Evolutionary conservation across 495 filamentous ascomycete species (phyloP), one percentile per base, ranked within the genome.

Genomic region (Penicillium fimorum): DNA sequence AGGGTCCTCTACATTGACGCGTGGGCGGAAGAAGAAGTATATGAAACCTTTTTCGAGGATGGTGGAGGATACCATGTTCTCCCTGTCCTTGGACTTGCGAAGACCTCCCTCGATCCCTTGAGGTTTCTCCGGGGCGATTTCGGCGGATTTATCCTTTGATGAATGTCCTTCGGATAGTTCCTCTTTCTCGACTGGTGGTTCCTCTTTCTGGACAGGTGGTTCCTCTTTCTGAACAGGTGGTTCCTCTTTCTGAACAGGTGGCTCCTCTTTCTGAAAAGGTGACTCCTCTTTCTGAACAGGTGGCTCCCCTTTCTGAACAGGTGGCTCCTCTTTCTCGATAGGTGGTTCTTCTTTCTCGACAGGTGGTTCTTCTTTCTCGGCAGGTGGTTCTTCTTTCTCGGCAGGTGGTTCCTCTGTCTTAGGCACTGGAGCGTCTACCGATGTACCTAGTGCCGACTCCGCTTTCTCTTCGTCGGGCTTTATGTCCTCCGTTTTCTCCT

Each of bases 1-100:
- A 10, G 92, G 87, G 11, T 91, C 82, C 12, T 90, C 81, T 18
- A 89, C 79, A 52, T 81, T 82, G 50, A 96, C 90, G 24, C 90
- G 85, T 10, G 83, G 83, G 41, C 91, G 86, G 67, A 86, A 87
- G 77, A 96, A 96, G 81, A 96, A 96, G 77, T 96, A 96, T 59
- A 97, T 89, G 59, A 96, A 81, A 3, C 92, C 93, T 61, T 96
- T 96, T 64, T 97, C 93, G 11, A 96, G 77, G 27, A 94, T 84
- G 51, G 76, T 90, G n/a, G 88, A 86, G 0, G 91, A 83, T 6
- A 85, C 75, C 2, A 61, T 71, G 52, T 79, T 75, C 63, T 82
- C 85, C 60, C 79, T 79, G 61, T 79, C 63, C 18, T 75, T 60
- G 5, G 77, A 76, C 35, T 65, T 70, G 50, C 57, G 69, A 13